Conservation (phyloP, 2,329 filamentous ascomycete genomes). For the Hypoxylon sp. region DNA sequence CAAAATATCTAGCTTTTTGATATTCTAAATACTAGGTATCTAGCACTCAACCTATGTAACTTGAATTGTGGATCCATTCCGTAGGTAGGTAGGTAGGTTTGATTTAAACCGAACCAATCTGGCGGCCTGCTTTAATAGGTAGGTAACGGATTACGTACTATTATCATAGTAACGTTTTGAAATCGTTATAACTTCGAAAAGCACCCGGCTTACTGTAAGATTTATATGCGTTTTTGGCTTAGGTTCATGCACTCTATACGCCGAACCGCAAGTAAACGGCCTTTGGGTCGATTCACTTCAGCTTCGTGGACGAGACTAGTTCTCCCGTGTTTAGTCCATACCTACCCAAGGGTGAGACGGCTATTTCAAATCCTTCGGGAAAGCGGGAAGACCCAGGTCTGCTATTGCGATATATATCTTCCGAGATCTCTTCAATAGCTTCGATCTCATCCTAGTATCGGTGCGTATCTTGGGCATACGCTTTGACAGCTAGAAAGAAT, state of each 20-base stretch:
- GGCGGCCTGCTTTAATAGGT: too few relatives aligned
- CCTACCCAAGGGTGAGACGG: not conserved
- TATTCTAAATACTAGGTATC: too few relatives aligned
- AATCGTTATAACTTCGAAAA: not conserved
- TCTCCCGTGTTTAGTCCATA: not conserved
- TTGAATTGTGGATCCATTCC: too few relatives aligned
- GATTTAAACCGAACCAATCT: not conserved
- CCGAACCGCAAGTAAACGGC: not conserved
- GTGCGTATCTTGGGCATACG: not conserved
- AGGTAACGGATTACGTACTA: not conserved
- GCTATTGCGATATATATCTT: not conserved
- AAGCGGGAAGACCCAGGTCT: not conserved
- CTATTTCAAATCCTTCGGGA: not conserved
- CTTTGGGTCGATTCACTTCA: not conserved
- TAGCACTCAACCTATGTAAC: too few relatives aligned
- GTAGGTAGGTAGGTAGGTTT: too few relatives aligned
- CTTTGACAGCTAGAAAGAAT: not conserved
- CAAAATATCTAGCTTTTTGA: too few relatives aligned
- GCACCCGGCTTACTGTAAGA: not conserved
- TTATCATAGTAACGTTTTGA: not conserved
- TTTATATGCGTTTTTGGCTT: not conserved
- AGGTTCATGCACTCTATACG: not conserved
- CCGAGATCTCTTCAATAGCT: not conserved
- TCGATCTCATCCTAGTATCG: not conserved
- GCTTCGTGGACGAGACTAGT: not conserved